A percentile compares a stretch with the other conserved stretches of the same genome.
Conservation (phyloP, 148 eudicot species). For the Silene uniflora region DNA sequence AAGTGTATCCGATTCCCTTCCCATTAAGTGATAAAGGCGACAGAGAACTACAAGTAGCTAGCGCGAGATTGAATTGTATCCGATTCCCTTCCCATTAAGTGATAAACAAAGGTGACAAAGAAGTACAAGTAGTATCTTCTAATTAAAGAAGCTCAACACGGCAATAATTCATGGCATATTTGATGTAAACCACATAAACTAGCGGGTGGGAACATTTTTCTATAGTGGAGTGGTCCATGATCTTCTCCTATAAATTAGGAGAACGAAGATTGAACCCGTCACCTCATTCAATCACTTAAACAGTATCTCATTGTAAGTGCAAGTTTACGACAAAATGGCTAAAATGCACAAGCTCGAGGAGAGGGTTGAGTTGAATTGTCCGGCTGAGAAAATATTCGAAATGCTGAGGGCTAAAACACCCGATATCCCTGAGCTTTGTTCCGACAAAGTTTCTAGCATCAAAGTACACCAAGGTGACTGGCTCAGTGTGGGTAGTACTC, state of each 20-base stretch:
- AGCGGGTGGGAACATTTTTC: not conserved
- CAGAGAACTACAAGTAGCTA: too few species aligned
- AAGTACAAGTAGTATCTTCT: too few species aligned
- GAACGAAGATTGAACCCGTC: not conserved
- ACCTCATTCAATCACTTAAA: not conserved
- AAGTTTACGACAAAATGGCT: constrained; percentile 11
- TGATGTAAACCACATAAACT: not conserved
- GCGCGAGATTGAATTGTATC: not conserved
- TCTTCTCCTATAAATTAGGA: not conserved
- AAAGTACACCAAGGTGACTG: constrained; percentile 17
- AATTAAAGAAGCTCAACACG: not conserved
- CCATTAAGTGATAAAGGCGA: not conserved
- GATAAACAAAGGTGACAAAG: not conserved
- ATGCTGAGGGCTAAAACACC: not conserved
- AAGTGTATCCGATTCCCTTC: constrained; percentile 2
- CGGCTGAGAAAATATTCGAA: constrained; percentile 13
- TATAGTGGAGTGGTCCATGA: not conserved
- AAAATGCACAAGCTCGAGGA: constrained; percentile 17
- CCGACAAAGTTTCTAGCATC: constrained; percentile 11
- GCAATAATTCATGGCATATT: not conserved
- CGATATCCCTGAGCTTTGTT: constrained; percentile 12
- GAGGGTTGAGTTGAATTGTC: constrained; percentile 15
- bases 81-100: not conserved
- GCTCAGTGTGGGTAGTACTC: constrained; percentile 24
- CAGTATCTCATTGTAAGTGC: not conserved